phyloP scores from a whole-genome alignment of 2,329 filamentous ascomycete genomes.

The Aspergillus chevalieri region DNA sequence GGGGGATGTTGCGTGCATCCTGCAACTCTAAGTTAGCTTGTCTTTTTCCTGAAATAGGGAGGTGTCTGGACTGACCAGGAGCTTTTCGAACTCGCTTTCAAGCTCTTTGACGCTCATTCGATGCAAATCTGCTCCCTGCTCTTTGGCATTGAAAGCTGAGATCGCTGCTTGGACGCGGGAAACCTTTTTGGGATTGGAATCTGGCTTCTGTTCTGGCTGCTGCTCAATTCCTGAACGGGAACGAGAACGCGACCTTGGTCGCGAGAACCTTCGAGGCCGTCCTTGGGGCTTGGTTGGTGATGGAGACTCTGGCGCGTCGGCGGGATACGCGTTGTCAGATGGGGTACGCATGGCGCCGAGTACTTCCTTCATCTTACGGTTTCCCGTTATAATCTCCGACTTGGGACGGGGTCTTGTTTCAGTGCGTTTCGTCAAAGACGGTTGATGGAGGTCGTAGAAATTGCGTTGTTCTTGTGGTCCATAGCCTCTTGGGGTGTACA shows the following conservation, averaged over 20 bases:
- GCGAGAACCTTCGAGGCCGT: slow-evolving; percentile 22
- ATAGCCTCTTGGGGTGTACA: slow-evolving; percentile 56
- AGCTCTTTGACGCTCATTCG: slow-evolving; percentile 48
- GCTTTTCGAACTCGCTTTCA: slow-evolving; percentile 58
- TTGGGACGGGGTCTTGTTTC: slow-evolving; percentile 46
- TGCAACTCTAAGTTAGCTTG: slow-evolving; percentile 38
- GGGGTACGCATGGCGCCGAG: slow-evolving; percentile 22
- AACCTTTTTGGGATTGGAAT: slow-evolving; percentile 41
- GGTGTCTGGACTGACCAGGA: slow-evolving; percentile 46
- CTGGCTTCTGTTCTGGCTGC: slow-evolving; percentile 10
- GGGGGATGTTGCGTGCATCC: slow-evolving; percentile 86
- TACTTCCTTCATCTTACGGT: slow-evolving; percentile 35
- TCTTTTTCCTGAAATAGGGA: neutral
- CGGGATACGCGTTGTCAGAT: slow-evolving; percentile 15
- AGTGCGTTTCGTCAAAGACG: slow-evolving; percentile 33
- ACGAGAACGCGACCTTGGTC: slow-evolving; percentile 28
- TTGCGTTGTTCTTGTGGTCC: slow-evolving; percentile 58
- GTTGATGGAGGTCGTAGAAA: slow-evolving; percentile 50
- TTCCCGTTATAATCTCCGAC: slow-evolving; percentile 42
- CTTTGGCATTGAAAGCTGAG: slow-evolving; percentile 55
- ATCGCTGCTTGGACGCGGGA: slow-evolving; percentile 59
- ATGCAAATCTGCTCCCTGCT: slow-evolving; percentile 40
- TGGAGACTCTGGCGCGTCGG: slow-evolving; percentile 9
- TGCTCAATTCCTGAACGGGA: neutral
- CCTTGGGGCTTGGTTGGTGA: slow-evolving; percentile 14